phyloP scores from a whole-genome alignment of 192 early-diverging fungal genomes.

The Backusella psychrophila region DNA sequence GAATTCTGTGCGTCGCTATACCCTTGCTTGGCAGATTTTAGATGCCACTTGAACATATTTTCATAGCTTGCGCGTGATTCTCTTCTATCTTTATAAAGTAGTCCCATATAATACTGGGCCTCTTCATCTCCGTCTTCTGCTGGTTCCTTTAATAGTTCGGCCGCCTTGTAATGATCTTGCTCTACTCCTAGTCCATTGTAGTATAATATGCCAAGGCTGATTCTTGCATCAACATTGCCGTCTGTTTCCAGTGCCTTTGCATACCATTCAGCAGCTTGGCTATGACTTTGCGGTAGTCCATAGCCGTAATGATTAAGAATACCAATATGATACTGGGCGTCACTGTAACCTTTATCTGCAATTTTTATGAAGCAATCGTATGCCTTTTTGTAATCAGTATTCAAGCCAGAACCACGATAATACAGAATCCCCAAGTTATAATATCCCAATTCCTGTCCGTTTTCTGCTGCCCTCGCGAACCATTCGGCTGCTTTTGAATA shows the following conservation, averaged over 20 bases:
- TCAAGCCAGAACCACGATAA: background rate
- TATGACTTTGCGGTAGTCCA: background rate
- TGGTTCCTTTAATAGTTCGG: background rate
- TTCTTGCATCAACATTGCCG: background rate
- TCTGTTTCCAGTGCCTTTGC: background rate
- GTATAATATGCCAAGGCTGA: background rate
- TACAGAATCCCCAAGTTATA: background rate
- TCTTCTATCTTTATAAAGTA: background rate
- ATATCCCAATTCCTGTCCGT: background rate
- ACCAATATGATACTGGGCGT: background rate
- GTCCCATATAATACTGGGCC: background rate
- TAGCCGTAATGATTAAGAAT: background rate
- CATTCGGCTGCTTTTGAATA: background rate
- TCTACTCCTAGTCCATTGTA: background rate
- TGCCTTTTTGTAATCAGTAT: background rate
- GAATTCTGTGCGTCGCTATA: background rate
- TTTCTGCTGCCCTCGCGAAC: constrained; percentile 1
- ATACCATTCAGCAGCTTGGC: background rate
- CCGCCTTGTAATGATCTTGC: background rate
- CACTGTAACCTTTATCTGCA: background rate
- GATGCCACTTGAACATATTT: background rate
- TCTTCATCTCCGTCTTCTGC: background rate
- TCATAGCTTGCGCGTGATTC: background rate
- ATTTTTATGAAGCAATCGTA: background rate
- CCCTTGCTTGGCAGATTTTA: constrained; percentile 4